Percentiles rank a stretch among this genome's conserved stretches.
Evolutionary conservation across 2,329 filamentous ascomycete genomes (phyloP).

Genomic region (Penicillium oxalicum): DNA sequence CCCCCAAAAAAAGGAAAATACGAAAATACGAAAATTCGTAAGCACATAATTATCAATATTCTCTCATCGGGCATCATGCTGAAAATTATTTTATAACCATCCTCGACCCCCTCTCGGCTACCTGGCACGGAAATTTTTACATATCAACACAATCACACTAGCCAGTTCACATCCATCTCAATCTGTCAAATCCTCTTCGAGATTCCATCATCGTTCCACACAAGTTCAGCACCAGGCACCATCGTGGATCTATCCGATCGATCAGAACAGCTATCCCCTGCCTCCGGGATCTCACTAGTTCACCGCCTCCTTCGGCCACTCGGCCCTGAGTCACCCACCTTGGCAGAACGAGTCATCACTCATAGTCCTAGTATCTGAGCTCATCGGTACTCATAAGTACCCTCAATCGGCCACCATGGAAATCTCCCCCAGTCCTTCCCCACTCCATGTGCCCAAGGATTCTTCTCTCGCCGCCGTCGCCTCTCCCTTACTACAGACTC

Average conservation of each 20-base stretch:
- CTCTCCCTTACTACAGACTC: slow-evolving; percentile 39
- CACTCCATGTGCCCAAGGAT: slow-evolving; percentile 6
- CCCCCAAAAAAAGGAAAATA: too few relatives aligned
- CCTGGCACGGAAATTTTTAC: background rate
- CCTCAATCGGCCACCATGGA: slow-evolving; percentile 24
- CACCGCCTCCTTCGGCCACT: slow-evolving; percentile 28
- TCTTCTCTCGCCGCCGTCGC: slow-evolving; percentile 27
- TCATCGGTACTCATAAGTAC: slow-evolving; percentile 19
- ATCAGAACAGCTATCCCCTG: slow-evolving; percentile 1
- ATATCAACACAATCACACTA: background rate
- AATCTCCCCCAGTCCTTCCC: slow-evolving; percentile 8
- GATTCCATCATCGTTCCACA: background rate
- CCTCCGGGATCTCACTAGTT: slow-evolving; percentile 6
- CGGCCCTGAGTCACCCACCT: slow-evolving; percentile 27
- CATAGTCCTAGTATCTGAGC: slow-evolving; percentile 9
- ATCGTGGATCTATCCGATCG: background rate
- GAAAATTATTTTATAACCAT: slow-evolving; percentile 5
- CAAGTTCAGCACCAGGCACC: background rate
- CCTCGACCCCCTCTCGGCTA: background rate
- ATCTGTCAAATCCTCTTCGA: background rate
- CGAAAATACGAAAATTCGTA: too few relatives aligned
- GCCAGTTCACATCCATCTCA: background rate
- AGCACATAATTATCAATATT: background rate
- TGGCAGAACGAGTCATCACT: slow-evolving; percentile 26
- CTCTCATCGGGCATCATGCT: background rate